A percentile compares a stretch with the other conserved stretches of the same genome.
Evolutionary conservation across 2,329 filamentous ascomycete genomes (phyloP).

Genomic region (Fusarium burgessii): DNA sequence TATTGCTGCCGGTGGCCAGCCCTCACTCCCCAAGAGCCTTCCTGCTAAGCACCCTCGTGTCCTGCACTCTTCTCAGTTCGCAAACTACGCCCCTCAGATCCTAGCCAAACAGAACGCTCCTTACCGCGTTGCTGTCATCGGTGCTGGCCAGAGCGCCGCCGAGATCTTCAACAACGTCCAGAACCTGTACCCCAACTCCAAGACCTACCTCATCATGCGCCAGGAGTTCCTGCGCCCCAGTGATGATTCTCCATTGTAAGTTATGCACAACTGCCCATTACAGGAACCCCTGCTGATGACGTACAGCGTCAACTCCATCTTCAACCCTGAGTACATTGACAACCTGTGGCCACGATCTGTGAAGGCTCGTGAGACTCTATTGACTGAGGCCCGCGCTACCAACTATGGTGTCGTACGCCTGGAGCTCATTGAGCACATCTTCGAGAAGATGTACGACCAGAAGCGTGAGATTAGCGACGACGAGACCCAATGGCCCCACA

Average conservation of each 20-base stretch:
- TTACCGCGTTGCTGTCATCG: constrained; percentile 85
- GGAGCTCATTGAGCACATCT: constrained; percentile 89
- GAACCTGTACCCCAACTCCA: constrained; percentile 82
- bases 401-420: constrained; percentile 96
- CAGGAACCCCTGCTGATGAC: constrained; percentile 43
- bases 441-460: constrained; percentile 89
- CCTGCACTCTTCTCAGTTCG: constrained; percentile 91
- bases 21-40: constrained; percentile 77
- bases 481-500: constrained; percentile 82
- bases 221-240: constrained; percentile 87
- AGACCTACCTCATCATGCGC: constrained; percentile 83
- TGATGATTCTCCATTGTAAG: constrained; percentile 95
- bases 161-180: constrained; percentile 96
- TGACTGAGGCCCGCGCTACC: constrained; percentile 81
- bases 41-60: constrained; percentile 78
- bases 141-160: constrained; percentile 90
- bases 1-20: constrained; percentile 69
- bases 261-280: constrained; percentile 32
- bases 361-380: constrained; percentile 67
- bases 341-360: constrained; percentile 76
- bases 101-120: constrained; percentile 66
- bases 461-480: constrained; percentile 76
- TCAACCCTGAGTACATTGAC: constrained; percentile 89
- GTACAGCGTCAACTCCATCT: constrained; percentile 89
- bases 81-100: constrained; percentile 70